These are phyloP conservation scores for Rhododendron griersonianum DNA, from an alignment of 148 eudicot genomes.

Conservation along the genomic window DNA sequence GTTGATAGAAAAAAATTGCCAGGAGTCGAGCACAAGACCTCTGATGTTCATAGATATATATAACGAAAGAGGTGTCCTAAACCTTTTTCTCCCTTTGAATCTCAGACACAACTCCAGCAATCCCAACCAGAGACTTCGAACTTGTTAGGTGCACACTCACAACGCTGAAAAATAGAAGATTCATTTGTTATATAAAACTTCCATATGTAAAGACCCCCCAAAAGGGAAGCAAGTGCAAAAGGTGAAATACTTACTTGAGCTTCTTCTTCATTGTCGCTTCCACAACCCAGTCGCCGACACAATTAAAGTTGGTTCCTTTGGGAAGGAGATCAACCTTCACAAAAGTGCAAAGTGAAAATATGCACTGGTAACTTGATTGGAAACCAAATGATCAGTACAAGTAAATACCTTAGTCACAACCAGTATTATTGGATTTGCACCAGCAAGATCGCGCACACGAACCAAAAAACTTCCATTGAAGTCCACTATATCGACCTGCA, in stretches of 20 bases:
- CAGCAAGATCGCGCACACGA: conserved; percentile 89
- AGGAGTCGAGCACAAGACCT: not conserved
- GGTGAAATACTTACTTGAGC: conserved; percentile 65
- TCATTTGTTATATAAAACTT: not conserved
- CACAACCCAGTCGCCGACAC: conserved; percentile 95
- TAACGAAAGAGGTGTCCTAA: not conserved
- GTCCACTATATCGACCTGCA: conserved; percentile 92
- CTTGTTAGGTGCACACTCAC: conserved; percentile 87
- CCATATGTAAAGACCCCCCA: not conserved
- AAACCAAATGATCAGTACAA: not conserved
- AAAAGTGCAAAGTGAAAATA: conserved; percentile 13
- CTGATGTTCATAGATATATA: not conserved
- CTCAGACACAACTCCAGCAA: conserved; percentile 77
- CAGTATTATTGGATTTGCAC: conserved; percentile 93
- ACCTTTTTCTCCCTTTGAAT: conserved; percentile 97
- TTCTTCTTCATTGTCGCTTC: conserved; percentile 81
- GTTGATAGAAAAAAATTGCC: not conserved
- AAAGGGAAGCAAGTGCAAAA: not conserved
- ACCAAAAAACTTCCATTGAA: conserved; percentile 93
- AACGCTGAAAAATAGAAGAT: conserved; percentile 48
- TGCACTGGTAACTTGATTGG: not conserved
- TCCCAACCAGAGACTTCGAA: conserved; percentile 94
- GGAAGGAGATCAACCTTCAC: conserved; percentile 97
- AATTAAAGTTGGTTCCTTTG: conserved; percentile 84
- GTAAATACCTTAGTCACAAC: conserved; percentile 80